Base-by-base conservation (phyloP, 768 basidiomycete species). In the Suillus sp. region DNA sequence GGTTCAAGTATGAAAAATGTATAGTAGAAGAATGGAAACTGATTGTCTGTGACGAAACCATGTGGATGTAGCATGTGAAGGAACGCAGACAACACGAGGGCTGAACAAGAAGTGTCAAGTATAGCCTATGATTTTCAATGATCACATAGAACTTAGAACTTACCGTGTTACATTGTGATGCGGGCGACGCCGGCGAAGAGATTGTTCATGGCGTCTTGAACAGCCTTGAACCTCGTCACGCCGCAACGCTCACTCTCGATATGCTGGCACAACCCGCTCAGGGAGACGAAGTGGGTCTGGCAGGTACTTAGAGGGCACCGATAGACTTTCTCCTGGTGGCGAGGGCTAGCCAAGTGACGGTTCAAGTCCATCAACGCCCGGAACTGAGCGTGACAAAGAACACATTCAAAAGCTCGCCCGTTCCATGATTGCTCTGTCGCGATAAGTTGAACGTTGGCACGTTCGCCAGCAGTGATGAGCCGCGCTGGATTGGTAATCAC, bases 231-330 rank as follows among this genome's bases (percentile, higher is more conserved):
- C 72, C 73, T 81, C 40, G 71, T 62, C 25, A 89, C 81, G 0
- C 84, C 85, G 70, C 89, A 91, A 32, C 65, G 73, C 66, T 82
- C 84, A 68, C 84, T 86, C 77, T 90, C 88, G 37, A 90, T 80
- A 70, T 91, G 88, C 74, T 86, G 84, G 50, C 82, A 82, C 60
- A 91, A 72, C 4, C 69, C 86, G 61, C 88, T 89, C 37, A 90
- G 78, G 16, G 84, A 81, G 8, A 59, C 65, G 69, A 87, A 89
- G 37, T 72, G 70, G 27, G 56, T 35, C 2, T 60, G 67, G 67
- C 89, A 91, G 13, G 72, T 73, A 8, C 61, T 64, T 50, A 79
- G 70, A 4, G 86, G 86, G 74, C 89, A 91, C 3, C 80, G 67
- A 67, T 86, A 90, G 2, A 81, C 76, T 70, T 77, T 79, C 1